Evolutionary conservation across 2,329 filamentous ascomycete genomes (phyloP), one percentile per base, ranked within the genome.

Genomic region (Penicillium sclerotigenum): DNA sequence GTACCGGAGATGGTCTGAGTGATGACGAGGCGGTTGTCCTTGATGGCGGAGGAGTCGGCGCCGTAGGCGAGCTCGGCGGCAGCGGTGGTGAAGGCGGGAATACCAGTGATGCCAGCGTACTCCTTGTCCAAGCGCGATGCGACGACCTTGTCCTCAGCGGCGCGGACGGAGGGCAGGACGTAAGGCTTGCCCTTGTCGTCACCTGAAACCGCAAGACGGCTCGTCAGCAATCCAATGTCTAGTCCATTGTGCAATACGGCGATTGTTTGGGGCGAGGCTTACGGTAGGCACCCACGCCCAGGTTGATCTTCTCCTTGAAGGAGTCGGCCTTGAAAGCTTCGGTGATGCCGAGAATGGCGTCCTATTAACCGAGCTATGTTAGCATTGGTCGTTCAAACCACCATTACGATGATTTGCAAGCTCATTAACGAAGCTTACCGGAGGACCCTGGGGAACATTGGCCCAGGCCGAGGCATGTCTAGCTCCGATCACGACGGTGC

Each of bases 1-100:
- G 94, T 99, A 66, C 94, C 94, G 59, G 94, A 99, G 81, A 99
- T 97, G 79, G 92, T 90, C 83, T 99, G 94, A 61, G 93, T 97
- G 77, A 96, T 91, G 79, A 87, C 91, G 61, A 97, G 81, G 70
- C 91, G 88, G 74, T 82, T 82, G 60, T 87, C 83, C 68, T 82
- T 83, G 71, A 97, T 83, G 66, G 87, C 87, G 42, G 87, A 77
- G 59, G 88, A 94, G 78, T 90, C 86, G 68, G 84, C 75, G 64
- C 93, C 93, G 77, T 97, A 97, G 70, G 94, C 94, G 58, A 99
- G 87, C 73, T 89, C 81, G 63, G 91, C 92, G 57, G 94, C 93
- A 63, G 92, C 90, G 74, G 89, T 90, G 77, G 92, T 95, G 83
- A 99, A 97, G 69, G 91, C 84, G 64, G 92, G 90, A 43, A 97